phyloP scores from a whole-genome alignment of 352 stramenopile genomes.

The Globisporangium emineosum region DNA sequence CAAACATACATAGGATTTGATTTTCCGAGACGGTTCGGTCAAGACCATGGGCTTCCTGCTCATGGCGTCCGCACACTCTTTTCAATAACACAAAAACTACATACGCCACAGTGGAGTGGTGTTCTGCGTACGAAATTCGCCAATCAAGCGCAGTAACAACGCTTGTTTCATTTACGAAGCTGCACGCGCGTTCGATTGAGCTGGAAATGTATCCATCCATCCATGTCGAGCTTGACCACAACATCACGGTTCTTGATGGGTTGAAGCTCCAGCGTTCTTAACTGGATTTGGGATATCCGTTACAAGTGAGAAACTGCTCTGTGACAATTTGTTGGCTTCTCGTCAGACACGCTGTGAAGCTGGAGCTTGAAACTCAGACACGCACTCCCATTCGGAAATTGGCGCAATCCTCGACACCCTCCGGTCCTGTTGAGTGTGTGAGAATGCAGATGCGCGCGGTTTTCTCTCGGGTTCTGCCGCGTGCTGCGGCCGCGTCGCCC shows the following conservation, averaged over 20 bases:
- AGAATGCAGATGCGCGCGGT: conserved; percentile 14
- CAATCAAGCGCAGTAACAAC: not conserved
- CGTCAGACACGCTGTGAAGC: not conserved
- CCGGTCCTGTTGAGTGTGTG: not conserved
- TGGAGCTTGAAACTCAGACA: not conserved
- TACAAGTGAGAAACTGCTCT: too few species aligned
- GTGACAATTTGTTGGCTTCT: too few species aligned
- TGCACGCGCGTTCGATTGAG: too few species aligned
- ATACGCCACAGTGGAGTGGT: not conserved
- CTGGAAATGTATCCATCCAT: too few species aligned
- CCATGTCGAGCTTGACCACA: too few species aligned
- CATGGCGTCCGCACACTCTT: not conserved
- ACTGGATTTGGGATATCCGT: too few species aligned
- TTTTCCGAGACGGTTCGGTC: not conserved
- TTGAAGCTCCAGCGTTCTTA: too few species aligned
- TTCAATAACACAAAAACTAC: not conserved
- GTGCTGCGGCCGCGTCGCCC: not conserved
- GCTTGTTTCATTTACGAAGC: too few species aligned
- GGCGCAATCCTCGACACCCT: conserved; percentile 5
- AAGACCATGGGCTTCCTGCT: too few species aligned
- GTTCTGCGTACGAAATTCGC: not conserved
- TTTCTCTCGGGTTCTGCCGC: conserved; percentile 13
- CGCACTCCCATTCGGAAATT: not conserved
- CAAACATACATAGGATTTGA: conserved; percentile 1
- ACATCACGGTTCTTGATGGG: too few species aligned